Conservation (phyloP, 352 stramenopile genomes). For the Phytopythium cucurbitacearum region DNA sequence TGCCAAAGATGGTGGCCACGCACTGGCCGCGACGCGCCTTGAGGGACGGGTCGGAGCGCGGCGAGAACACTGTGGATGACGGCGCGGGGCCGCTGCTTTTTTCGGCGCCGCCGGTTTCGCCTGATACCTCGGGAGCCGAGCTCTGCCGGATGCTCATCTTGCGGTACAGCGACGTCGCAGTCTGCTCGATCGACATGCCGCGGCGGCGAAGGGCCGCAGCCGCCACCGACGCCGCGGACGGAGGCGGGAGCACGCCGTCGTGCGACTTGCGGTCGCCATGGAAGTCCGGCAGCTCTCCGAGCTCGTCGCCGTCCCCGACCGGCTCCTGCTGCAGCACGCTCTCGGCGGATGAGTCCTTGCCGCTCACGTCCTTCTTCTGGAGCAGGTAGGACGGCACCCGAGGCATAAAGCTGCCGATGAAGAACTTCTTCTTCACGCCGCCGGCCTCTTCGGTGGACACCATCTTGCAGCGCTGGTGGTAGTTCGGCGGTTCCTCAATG, state of each 20-base stretch:
- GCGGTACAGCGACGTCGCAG: slow-evolving; percentile 40
- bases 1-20: slow-evolving; percentile 75
- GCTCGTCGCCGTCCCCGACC: slow-evolving; percentile 26
- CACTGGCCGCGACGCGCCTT: slow-evolving; percentile 60
- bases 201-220: slow-evolving; percentile 28
- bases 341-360: slow-evolving; percentile 18
- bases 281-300: slow-evolving; percentile 43
- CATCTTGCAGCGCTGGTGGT: slow-evolving; percentile 11
- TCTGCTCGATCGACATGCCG: slow-evolving; percentile 55
- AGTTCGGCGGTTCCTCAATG: slow-evolving; percentile 5
- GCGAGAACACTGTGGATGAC: slow-evolving; percentile 11
- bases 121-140: slow-evolving; percentile 24
- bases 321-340: slow-evolving; percentile 22
- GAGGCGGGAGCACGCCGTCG: slow-evolving; percentile 20
- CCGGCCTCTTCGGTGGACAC: slow-evolving; percentile 33
- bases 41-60: slow-evolving; percentile 25
- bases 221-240: slow-evolving; percentile 24
- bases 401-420: slow-evolving; percentile 54
- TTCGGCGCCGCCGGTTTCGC: slow-evolving; percentile 21
- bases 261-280: slow-evolving; percentile 37
- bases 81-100: slow-evolving; percentile 5
- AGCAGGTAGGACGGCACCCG: slow-evolving; percentile 50
- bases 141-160: slow-evolving; percentile 51
- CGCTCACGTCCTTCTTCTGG: slow-evolving; percentile 24
- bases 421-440: slow-evolving; percentile 41